A percentile compares a stretch with the other conserved stretches of the same genome.
phyloP scores from a whole-genome alignment of 257 asterid genomes.

The Marsdenia floribunda region DNA sequence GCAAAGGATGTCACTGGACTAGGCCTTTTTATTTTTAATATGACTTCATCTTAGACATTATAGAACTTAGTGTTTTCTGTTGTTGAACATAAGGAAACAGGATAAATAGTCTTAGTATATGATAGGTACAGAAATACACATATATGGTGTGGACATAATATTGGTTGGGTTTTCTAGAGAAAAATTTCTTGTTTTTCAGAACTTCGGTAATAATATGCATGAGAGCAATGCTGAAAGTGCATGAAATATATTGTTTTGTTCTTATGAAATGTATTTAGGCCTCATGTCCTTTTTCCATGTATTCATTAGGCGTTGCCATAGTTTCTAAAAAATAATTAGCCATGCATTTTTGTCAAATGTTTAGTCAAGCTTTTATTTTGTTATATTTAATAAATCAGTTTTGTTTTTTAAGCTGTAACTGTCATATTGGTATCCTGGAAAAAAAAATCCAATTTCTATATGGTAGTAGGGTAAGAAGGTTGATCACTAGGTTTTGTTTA shows the following conservation, averaged over 20 bases:
- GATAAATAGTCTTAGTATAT: background rate
- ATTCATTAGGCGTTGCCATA: too few species aligned
- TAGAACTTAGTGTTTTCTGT: background rate
- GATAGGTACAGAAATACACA: background rate
- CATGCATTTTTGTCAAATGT: background rate
- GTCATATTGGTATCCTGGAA: background rate
- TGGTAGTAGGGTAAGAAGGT: background rate
- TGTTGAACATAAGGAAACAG: background rate
- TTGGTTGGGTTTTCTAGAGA: background rate
- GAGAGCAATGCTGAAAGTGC: background rate
- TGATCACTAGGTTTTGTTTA: background rate
- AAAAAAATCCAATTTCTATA: background rate
- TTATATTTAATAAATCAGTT: background rate
- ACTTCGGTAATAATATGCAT: background rate
- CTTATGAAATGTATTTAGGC: too few species aligned
- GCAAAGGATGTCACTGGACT: background rate
- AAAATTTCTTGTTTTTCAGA: background rate
- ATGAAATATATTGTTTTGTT: background rate
- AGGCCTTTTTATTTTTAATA: background rate
- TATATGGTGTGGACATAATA: background rate
- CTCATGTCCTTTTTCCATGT: too few species aligned
- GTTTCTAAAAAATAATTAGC: too few species aligned
- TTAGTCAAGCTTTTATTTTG: background rate
- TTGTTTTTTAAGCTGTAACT: background rate
- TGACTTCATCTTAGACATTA: background rate